Base-by-base conservation (phyloP, 208 protist species). In the Angomonas deanei region DNA sequence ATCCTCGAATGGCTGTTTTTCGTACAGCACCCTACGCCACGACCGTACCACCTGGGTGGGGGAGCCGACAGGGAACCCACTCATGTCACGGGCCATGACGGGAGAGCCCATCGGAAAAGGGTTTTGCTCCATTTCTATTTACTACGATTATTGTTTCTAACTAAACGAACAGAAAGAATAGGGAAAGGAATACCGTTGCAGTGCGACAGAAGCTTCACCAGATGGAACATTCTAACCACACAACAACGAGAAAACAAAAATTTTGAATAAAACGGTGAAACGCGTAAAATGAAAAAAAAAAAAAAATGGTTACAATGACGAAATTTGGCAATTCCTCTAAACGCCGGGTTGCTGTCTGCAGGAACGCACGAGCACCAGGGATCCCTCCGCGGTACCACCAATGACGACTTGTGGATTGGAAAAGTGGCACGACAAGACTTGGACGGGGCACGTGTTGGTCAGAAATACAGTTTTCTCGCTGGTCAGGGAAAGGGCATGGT, bases 1-100 rank as follows among this genome's bases (percentile, higher is more conserved):
- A 63, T 97, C 91, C 62, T 94, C 91, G 39, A 90, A 94, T 8
- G 84, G 84, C 69, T 93, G 88, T 26, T 69, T 68, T 39, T 92
- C 81, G 53, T 93, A 97, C 21, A 97, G 72, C 34, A 92, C 75
- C 56, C 90, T 93, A 34, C 79, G 75, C 88, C 91, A 97, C 26
- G 19, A 36, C 13, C 72, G 71, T 4, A 19, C 42, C 24, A 1
- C 30, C 38, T 42, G 36, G 0, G 80, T 56, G 30, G 71, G 66
- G 8, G 49, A 19, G 13, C 17, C 31, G 24, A 34, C 31, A 6
- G 55, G 55, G 33, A 30, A 23, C 21, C 33, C 8, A 21, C 33
- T 49, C 30, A 6, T 23, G 48, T 58, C 38, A 47, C 60, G 23
- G 32, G 36, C 31, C 50, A 56, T 56, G 26, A 56, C 26, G 50